Evolutionary conservation across 352 stramenopile genomes (phyloP).

Genomic region (Vaucheria bursata): DNA sequence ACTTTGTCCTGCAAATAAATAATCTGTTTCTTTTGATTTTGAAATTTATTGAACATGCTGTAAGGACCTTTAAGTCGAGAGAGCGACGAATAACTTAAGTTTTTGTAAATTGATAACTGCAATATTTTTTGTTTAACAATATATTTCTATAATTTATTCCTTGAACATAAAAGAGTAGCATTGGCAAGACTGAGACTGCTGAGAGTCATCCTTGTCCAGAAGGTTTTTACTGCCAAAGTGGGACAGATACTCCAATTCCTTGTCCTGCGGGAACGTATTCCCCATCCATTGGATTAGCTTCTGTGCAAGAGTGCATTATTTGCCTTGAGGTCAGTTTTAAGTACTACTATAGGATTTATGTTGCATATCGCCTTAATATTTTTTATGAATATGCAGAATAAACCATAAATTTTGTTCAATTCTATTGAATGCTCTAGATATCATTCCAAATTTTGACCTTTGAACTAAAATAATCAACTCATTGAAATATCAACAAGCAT

Average conservation of each 20-base stretch:
- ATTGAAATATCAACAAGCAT: not conserved
- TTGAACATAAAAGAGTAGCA: too few species aligned
- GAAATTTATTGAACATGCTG: too few species aligned
- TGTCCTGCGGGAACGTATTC: constrained; percentile 36
- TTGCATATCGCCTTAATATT: not conserved
- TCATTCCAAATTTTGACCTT: not conserved
- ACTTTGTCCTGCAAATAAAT: too few species aligned
- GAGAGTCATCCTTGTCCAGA: constrained; percentile 23
- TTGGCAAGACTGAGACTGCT: constrained; percentile 1
- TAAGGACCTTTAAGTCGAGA: too few species aligned
- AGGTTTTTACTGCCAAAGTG: constrained; percentile 26
- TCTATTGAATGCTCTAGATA: not conserved
- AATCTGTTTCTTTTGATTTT: too few species aligned
- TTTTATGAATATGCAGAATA: not conserved
- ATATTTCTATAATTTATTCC: too few species aligned
- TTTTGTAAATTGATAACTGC: too few species aligned
- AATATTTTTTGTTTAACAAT: too few species aligned
- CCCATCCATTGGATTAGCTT: not conserved
- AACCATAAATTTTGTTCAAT: not conserved
- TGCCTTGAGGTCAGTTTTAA: not conserved
- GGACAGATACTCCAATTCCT: not conserved
- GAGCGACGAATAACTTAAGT: too few species aligned
- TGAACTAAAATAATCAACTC: not conserved
- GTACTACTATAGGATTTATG: not conserved
- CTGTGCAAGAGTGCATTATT: not conserved